Conservation (phyloP, 306 rosid species). For the Prunus mira region DNA sequence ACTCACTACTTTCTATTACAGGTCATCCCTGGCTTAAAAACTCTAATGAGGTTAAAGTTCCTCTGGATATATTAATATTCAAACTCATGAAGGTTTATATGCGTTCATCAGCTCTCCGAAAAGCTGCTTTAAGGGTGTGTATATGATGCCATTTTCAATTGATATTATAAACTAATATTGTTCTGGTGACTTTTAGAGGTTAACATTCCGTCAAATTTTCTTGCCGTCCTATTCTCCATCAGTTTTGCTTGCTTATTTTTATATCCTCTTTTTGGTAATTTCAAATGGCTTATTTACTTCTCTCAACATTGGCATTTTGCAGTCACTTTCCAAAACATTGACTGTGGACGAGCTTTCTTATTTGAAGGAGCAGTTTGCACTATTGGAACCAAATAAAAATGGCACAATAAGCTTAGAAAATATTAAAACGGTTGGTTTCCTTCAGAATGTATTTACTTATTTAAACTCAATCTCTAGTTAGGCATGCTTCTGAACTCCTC, state of each 20-base stretch:
- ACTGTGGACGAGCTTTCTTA: conserved; percentile 57
- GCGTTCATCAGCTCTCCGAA: conserved; percentile 84
- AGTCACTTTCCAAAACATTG: conserved; percentile 87
- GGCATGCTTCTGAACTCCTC: conserved; percentile 24
- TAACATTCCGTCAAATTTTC: neutral
- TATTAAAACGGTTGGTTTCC: conserved; percentile 71
- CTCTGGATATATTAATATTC: conserved; percentile 72
- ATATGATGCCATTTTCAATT: conserved; percentile 12
- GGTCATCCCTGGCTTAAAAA: conserved; percentile 91
- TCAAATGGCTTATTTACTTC: neutral
- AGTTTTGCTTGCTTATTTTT: neutral
- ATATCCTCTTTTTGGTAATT: neutral
- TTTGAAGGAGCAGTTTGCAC: conserved; percentile 69
- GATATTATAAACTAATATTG: neutral
- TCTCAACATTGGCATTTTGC: conserved; percentile 28
- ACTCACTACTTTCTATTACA: conserved; percentile 43
- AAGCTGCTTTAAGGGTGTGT: conserved; percentile 89
- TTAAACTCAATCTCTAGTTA: conserved; percentile 14
- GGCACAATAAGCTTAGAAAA: conserved; percentile 76
- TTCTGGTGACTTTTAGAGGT: neutral
- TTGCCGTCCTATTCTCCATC: neutral
- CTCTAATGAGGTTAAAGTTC: conserved; percentile 55
- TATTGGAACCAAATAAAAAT: conserved; percentile 76
- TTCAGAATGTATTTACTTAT: conserved; percentile 19
- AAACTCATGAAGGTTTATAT: conserved; percentile 86